These are phyloP conservation scores for Schizonepeta tenuifolia DNA, from an alignment of 257 asterid species.

Conservation along the genomic window DNA sequence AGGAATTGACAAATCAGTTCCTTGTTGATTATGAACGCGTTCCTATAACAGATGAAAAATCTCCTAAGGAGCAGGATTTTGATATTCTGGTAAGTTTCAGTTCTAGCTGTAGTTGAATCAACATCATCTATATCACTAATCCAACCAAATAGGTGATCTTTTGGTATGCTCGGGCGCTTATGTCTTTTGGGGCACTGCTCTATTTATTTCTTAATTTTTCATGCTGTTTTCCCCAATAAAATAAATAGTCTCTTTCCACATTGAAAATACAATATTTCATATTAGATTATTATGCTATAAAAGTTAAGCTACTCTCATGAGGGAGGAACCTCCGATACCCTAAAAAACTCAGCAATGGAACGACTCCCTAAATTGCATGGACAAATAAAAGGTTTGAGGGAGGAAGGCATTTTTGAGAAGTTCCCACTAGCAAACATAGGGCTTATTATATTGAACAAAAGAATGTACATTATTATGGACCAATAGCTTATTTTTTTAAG, in stretches of 20 bases:
- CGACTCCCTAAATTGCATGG: background rate
- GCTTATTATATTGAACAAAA: conserved; percentile 9
- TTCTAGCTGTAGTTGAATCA: conserved; percentile 28
- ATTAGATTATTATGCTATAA: background rate
- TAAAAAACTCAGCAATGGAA: background rate
- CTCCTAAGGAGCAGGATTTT: conserved; percentile 98
- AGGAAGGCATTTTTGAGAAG: background rate
- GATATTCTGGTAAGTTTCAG: conserved; percentile 78
- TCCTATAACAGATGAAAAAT: conserved; percentile 93
- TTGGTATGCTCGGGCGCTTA: background rate
- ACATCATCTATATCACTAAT: conserved; percentile 26
- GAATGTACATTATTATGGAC: conserved; percentile 12
- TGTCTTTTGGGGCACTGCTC: conserved; percentile 6
- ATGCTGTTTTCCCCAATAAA: conserved; percentile 10
- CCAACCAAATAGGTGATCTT: conserved; percentile 3
- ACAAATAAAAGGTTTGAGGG: conserved; percentile 1
- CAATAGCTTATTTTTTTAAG: background rate
- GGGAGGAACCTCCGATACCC: background rate
- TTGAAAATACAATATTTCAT: background rate
- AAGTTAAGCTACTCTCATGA: background rate
- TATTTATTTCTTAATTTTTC: conserved; percentile 7
- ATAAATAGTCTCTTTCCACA: background rate
- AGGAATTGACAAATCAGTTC: conserved; percentile 76
- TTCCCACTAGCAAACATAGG: background rate
- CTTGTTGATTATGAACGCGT: conserved; percentile 95